Percentiles rank a stretch among this genome's conserved stretches.
Evolutionary conservation across 2,329 filamentous ascomycete genomes (phyloP).

Genomic region (Neonectria coccinea): DNA sequence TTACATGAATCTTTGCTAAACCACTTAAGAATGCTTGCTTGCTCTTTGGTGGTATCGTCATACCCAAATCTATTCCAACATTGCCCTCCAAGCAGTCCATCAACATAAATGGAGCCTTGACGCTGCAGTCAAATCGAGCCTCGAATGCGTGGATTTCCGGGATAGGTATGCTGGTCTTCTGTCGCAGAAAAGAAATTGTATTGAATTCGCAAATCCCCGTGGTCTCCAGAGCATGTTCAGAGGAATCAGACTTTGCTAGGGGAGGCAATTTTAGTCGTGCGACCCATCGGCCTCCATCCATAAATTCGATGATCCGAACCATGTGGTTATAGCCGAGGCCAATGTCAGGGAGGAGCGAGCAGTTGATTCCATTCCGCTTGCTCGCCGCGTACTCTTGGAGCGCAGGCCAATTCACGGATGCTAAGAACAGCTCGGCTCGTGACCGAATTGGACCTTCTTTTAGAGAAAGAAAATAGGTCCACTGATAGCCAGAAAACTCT

Average conservation of each 20-base stretch:
- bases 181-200: slow-evolving; percentile 20
- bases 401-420: slow-evolving; percentile 8
- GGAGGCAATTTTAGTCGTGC: slow-evolving; percentile 13
- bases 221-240: slow-evolving; percentile 9
- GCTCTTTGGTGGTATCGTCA: slow-evolving; percentile 13
- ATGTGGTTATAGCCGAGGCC: slow-evolving; percentile 25
- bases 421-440: neutral
- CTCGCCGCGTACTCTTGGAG: slow-evolving; percentile 10
- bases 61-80: slow-evolving; percentile 23
- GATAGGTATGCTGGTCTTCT: slow-evolving; percentile 16
- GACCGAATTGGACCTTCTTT: neutral
- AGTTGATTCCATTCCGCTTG: slow-evolving; percentile 12
- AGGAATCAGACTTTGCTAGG: slow-evolving; percentile 4
- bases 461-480: neutral
- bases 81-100: slow-evolving; percentile 25
- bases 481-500: neutral
- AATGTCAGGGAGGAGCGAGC: slow-evolving; percentile 16
- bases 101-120: slow-evolving; percentile 21
- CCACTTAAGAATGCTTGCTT: slow-evolving; percentile 7
- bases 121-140: slow-evolving; percentile 12
- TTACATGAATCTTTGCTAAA: slow-evolving; percentile 18
- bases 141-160: slow-evolving; percentile 16
- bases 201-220: slow-evolving; percentile 13
- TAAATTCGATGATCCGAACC: slow-evolving; percentile 23
- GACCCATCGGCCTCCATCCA: slow-evolving; percentile 16